Conservation (phyloP, 75 land plant species). For the Cupressus sempervirens region DNA sequence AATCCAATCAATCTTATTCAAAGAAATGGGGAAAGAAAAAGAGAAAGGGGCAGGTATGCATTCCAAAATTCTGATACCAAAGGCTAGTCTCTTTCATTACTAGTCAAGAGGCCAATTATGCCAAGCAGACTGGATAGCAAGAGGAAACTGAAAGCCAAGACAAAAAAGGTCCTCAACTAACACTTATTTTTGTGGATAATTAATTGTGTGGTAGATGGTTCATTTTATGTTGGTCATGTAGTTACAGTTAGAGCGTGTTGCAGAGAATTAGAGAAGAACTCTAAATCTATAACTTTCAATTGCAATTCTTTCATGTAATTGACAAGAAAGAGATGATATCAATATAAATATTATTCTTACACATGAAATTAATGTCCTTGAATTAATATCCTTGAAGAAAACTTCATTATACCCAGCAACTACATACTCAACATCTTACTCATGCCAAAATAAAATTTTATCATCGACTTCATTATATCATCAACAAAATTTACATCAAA, state of each 20-base stretch:
- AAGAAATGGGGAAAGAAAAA: constrained; percentile 4
- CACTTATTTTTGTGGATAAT: constrained; percentile 31
- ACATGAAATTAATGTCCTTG: too few species aligned
- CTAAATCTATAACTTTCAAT: too few species aligned
- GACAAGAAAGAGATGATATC: too few species aligned
- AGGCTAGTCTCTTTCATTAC: neutral
- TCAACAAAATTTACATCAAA: too few species aligned
- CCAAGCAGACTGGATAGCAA: constrained; percentile 2
- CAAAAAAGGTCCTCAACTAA: neutral
- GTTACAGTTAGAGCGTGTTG: constrained; percentile 46
- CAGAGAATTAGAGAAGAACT: too few species aligned
- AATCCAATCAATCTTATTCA: neutral
- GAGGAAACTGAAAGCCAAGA: constrained; percentile 9
- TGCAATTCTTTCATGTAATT: too few species aligned
- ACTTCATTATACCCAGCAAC: too few species aligned
- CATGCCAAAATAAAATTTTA: too few species aligned
- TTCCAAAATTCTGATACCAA: neutral
- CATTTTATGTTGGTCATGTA: constrained; percentile 67
- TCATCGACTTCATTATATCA: too few species aligned
- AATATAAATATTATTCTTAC: too few species aligned
- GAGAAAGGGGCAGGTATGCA: neutral
- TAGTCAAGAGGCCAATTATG: neutral
- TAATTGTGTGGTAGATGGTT: constrained; percentile 55
- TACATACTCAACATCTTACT: too few species aligned
- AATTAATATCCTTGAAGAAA: too few species aligned